Conservation (phyloP, 257 asterid species). For the Przewalskia tangutica region DNA sequence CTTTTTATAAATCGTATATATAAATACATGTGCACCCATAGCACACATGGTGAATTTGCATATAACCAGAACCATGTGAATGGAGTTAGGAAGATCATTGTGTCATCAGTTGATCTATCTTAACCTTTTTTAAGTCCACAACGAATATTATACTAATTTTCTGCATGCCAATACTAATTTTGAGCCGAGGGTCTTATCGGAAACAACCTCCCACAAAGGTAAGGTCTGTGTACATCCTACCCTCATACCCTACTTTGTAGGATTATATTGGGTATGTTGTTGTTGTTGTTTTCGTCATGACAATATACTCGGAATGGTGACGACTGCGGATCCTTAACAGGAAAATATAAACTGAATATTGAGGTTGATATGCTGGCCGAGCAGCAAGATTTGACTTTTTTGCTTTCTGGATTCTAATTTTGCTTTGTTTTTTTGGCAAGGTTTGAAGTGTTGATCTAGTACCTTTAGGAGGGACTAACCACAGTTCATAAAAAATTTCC, state of each 20-base stretch:
- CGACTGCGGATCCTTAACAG: conserved; percentile 11
- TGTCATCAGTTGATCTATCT: background rate
- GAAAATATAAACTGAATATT: background rate
- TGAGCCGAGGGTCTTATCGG: no score
- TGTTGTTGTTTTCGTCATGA: background rate
- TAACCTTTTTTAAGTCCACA: background rate
- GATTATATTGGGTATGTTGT: no score
- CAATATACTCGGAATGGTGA: background rate
- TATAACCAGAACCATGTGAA: background rate
- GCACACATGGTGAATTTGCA: background rate
- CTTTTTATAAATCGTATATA: background rate
- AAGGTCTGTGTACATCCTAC: no score
- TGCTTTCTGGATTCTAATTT: background rate
- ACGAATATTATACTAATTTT: no score
- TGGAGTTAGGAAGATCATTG: background rate
- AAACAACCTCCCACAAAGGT: no score
- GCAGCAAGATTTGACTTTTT: conserved; percentile 22
- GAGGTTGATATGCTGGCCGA: background rate
- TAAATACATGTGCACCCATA: background rate
- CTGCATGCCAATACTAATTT: no score
- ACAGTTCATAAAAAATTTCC: background rate
- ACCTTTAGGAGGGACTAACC: background rate
- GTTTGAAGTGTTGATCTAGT: background rate
- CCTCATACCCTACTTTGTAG: no score
- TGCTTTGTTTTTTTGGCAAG: background rate